phyloP scores from a whole-genome alignment of 495 filamentous ascomycete species.

The Penicillium argentinense region DNA sequence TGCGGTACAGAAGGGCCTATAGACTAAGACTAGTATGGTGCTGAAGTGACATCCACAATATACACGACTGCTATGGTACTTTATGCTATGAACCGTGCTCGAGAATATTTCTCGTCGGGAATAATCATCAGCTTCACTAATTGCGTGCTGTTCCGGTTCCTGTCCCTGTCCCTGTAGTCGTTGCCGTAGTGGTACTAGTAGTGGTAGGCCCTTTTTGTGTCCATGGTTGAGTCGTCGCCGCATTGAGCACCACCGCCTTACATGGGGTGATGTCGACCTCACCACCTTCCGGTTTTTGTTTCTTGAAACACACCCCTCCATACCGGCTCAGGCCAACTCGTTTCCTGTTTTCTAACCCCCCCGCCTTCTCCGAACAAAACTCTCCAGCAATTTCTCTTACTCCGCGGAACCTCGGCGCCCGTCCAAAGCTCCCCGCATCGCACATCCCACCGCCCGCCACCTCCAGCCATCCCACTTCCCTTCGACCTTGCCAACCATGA shows the following conservation, averaged over 20 bases:
- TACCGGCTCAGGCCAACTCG: too few species aligned
- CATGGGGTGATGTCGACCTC: too few species aligned
- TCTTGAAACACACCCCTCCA: too few species aligned
- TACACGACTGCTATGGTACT: constrained; percentile 34
- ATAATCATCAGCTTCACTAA: constrained; percentile 12
- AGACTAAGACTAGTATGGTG: too few species aligned
- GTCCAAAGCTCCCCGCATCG: constrained; percentile 24
- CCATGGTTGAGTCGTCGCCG: constrained; percentile 1
- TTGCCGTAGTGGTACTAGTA: neutral
- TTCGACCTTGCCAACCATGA: constrained; percentile 35
- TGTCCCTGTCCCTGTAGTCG: too few species aligned
- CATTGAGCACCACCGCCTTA: constrained; percentile 7
- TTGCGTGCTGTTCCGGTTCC: neutral
- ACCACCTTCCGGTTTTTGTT: too few species aligned
- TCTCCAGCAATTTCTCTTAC: neutral
- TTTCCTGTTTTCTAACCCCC: too few species aligned
- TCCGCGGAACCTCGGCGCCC: constrained; percentile 6
- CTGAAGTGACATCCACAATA: constrained; percentile 26
- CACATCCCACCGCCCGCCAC: constrained; percentile 21
- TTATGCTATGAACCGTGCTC: constrained; percentile 38
- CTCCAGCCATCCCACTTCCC: constrained; percentile 14
- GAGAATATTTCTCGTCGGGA: constrained; percentile 16
- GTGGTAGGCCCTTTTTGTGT: neutral
- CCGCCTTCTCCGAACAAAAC: too few species aligned
- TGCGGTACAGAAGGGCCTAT: neutral